These are phyloP conservation scores for Dalbergia cultrata DNA, from an alignment of 306 rosid genomes.

Conservation along the genomic window DNA sequence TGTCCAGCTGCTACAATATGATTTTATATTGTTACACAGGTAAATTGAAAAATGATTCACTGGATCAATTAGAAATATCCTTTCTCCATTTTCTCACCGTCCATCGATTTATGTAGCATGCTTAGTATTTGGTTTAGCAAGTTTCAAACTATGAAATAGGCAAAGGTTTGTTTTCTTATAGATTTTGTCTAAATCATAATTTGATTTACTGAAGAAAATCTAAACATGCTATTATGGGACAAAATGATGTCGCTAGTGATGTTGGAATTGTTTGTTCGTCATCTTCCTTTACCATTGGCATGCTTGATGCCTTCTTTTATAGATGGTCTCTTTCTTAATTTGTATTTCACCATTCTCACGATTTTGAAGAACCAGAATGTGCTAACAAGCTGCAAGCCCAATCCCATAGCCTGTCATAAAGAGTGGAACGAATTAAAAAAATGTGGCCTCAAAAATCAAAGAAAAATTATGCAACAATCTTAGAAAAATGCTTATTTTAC, in stretches of 20 bases:
- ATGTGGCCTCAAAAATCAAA: not conserved
- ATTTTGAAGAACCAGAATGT: conserved; percentile 96
- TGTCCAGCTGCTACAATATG: too few species aligned
- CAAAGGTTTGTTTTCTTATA: too few species aligned
- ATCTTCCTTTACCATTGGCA: conserved; percentile 16
- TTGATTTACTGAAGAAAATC: too few species aligned
- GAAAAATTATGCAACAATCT: not conserved
- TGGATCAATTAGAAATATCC: too few species aligned
- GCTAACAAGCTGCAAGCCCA: conserved; percentile 85
- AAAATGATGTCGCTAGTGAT: not conserved
- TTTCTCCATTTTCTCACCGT: too few species aligned
- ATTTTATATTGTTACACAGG: too few species aligned
- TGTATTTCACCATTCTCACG: conserved; percentile 73
- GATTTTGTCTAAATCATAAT: too few species aligned
- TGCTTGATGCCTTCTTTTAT: conserved; percentile 44
- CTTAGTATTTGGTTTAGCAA: too few species aligned
- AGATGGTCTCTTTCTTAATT: conserved; percentile 61
- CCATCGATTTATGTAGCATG: too few species aligned
- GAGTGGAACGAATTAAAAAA: not conserved
- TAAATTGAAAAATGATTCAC: too few species aligned
- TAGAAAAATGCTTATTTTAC: conserved; percentile 43
- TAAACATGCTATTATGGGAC: too few species aligned
- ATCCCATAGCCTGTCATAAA: conserved; percentile 72
- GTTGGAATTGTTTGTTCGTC: not conserved
- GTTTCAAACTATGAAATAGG: too few species aligned